These are phyloP conservation scores for Bruguiera sexangula DNA, from an alignment of 345 rosid genomes.

Conservation along the genomic window DNA sequence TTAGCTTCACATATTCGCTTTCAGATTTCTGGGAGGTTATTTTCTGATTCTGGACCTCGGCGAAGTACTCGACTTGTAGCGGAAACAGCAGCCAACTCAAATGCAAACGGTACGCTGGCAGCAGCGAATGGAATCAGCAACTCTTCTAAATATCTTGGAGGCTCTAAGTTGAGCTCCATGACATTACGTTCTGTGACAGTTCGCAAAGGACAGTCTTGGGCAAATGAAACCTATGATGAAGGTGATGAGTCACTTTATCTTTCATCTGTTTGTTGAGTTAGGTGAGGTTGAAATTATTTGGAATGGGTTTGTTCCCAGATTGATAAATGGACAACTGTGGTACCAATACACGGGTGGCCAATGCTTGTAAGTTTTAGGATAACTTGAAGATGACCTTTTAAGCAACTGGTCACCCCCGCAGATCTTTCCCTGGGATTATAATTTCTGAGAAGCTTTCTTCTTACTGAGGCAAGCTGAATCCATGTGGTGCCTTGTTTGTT, in stretches of 20 bases:
- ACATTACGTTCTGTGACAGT: constrained; percentile 78
- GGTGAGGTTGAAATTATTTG: neutral
- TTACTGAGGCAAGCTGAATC: neutral
- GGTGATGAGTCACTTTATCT: constrained; percentile 43
- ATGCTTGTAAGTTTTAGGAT: neutral
- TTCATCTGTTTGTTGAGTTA: constrained; percentile 5
- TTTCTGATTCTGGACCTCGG: constrained; percentile 93
- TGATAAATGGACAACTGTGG: too few relatives aligned
- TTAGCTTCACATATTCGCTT: constrained; percentile 13
- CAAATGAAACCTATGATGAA: constrained; percentile 85
- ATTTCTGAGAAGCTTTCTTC: neutral
- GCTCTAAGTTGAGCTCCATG: constrained; percentile 69
- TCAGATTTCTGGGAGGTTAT: constrained; percentile 96
- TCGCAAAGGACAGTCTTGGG: constrained; percentile 88
- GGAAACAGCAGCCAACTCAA: constrained; percentile 59
- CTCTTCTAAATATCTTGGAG: constrained; percentile 77
- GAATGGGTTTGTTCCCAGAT: neutral
- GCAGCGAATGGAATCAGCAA: constrained; percentile 72
- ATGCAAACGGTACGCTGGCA: constrained; percentile 41
- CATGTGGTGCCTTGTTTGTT: too few relatives aligned
- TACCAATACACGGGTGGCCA: neutral
- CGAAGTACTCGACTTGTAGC: constrained; percentile 78
- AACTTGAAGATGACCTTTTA: neutral
- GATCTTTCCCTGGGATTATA: neutral
- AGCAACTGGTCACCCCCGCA: neutral